Evolutionary conservation across 805 yeast species (phyloP), one percentile per base, ranked within the genome.

Genomic region (Wickerhamiella sorbophila): DNA sequence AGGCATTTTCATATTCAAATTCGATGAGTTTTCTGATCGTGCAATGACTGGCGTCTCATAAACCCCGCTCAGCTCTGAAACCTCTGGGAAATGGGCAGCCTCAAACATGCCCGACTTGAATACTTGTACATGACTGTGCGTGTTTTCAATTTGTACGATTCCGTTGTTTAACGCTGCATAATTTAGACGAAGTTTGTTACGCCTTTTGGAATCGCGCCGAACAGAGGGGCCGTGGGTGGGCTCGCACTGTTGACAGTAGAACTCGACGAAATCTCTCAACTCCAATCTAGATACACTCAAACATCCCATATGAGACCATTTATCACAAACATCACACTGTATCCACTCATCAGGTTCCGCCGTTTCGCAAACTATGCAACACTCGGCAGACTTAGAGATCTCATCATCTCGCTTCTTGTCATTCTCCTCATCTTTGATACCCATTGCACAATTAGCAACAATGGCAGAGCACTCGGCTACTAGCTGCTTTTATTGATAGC

Each of bases 141-240:
- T 41, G 38, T 45, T 48, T 38, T 35, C 38, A 10, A 38, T 39
- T 33, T 39, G 46, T 33, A 32, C 31, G 10, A 37, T 51, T 39
- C 94, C 94, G 42, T 77, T 79, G 55, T 85, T 73, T 50, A 85
- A 63, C 0, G 94, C 91, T 8, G 74, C 76, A 53, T 85, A 85
- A 55, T 85, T 94, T 36, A 86, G 70, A 40, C 67, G 66, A n/a
- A 64, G 60, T 33, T 65, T 62, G 14, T 69, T 61, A 18, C 95
- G 62, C 34, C 68, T 63, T 3, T 17, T 15, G 43, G 83, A 31
- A 65, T 65, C 32, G 87, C 61, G 42, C 66, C 56, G 53, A 14
- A 66, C 54, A 4, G 77, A 66, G 0, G 75, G 71, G 1, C 84
- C 84, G 40, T 66, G 56, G 16, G 48, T 48, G 10, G 44, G 43